Conservation (phyloP, 148 eudicot genomes). For the Linanthus parryae region DNA sequence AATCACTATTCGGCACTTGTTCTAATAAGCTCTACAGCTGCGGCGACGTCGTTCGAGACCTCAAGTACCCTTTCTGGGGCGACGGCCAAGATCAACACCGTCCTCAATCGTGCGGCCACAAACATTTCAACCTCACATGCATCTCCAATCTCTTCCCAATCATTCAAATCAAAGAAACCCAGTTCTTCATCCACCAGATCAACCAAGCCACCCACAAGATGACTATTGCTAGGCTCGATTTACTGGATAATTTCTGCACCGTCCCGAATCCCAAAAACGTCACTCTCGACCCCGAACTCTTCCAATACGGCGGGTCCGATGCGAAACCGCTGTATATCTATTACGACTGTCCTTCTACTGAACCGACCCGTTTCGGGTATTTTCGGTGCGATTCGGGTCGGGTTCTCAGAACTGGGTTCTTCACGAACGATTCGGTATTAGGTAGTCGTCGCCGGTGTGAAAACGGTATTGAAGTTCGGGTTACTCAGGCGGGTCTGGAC, state of each 20-base stretch:
- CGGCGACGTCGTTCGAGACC: not conserved
- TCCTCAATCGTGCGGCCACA: constrained; percentile 24
- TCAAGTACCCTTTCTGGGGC: constrained; percentile 33
- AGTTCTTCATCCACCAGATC: not conserved
- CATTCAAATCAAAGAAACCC: not conserved
- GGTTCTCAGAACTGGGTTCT: too few relatives aligned
- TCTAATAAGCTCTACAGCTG: not conserved
- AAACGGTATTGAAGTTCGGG: not conserved
- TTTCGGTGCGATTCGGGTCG: too few relatives aligned
- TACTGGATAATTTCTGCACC: not conserved
- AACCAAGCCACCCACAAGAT: not conserved
- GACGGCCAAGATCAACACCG: too few relatives aligned
- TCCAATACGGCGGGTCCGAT: too few relatives aligned
- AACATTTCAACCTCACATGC: constrained; percentile 16
- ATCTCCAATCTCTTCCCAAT: not conserved
- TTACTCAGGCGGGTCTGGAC: not conserved
- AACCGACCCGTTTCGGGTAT: too few relatives aligned
- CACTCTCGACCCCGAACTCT: not conserved
- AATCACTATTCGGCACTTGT: not conserved
- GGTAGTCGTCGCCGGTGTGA: too few relatives aligned
- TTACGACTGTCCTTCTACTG: too few relatives aligned
- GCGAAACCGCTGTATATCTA: too few relatives aligned
- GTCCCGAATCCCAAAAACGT: not conserved
- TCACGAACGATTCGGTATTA: too few relatives aligned
- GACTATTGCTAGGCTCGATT: not conserved